Conservation (phyloP, 2,329 filamentous ascomycete species). For the Trichoderma oligosporum region DNA sequence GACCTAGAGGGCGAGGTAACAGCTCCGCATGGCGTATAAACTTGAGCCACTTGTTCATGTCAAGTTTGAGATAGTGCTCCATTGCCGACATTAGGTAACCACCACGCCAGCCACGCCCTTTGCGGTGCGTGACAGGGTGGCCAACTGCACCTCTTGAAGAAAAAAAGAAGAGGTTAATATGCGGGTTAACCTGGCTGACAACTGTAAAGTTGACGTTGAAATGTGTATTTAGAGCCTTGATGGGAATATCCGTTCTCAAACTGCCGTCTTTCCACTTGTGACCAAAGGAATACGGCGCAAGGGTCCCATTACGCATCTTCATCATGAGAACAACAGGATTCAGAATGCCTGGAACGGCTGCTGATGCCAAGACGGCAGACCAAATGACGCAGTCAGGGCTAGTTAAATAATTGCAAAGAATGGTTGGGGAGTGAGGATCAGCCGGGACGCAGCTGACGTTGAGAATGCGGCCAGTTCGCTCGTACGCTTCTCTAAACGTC, state of each 20-base stretch:
- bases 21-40: conserved; percentile 90
- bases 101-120: conserved; percentile 90
- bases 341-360: conserved; percentile 90
- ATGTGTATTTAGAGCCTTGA: conserved; percentile 89
- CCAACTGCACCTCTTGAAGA: conserved; percentile 88
- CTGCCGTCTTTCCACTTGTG: conserved; percentile 99
- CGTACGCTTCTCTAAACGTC: conserved; percentile 92
- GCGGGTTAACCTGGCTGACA: conserved; percentile 84
- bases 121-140: conserved; percentile 87
- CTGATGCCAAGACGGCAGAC: conserved; percentile 92
- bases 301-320: conserved; percentile 71
- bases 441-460: conserved; percentile 96
- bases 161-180: conserved; percentile 99
- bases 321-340: conserved; percentile 94
- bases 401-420: conserved; percentile 92
- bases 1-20: conserved; percentile 81
- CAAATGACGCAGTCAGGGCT: conserved; percentile 97
- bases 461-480: conserved; percentile 86
- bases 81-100: conserved; percentile 89
- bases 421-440: conserved; percentile 87
- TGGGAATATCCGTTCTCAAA: conserved; percentile 87
- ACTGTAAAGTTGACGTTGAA: conserved; percentile 99
- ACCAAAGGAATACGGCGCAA: conserved; percentile 90
- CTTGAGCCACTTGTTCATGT: conserved; percentile 96
- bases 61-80: conserved; percentile 93